Conservation (phyloP, 2,329 filamentous ascomycete genomes). For the Talaromyces piceae region DNA sequence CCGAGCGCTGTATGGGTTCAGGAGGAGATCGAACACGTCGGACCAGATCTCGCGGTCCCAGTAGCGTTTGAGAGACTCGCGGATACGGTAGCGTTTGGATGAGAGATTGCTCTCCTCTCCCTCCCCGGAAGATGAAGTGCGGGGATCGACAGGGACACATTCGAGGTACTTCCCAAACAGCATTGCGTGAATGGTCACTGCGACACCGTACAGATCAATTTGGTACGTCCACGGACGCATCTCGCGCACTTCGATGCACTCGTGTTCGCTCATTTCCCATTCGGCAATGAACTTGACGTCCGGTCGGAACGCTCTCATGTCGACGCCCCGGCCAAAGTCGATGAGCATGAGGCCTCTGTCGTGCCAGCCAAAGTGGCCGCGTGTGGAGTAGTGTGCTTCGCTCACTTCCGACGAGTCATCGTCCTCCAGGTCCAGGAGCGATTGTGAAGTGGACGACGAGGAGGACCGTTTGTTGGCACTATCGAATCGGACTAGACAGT, state of each 20-base stretch:
- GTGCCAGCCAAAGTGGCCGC: conserved; percentile 71
- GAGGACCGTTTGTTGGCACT: conserved; percentile 20
- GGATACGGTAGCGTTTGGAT: conserved; percentile 65
- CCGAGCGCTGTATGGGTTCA: conserved; percentile 62
- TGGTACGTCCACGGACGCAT: conserved; percentile 94
- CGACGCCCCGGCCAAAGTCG: conserved; percentile 90
- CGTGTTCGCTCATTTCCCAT: conserved; percentile 80
- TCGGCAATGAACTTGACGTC: conserved; percentile 87
- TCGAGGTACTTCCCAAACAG: conserved; percentile 95
- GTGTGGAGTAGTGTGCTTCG: conserved; percentile 57
- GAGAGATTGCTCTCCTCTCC: neutral
- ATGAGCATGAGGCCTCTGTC: conserved; percentile 77
- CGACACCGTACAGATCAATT: conserved; percentile 90
- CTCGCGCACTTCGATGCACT: conserved; percentile 95
- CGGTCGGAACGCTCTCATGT: conserved; percentile 75
- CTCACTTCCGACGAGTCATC: conserved; percentile 20
- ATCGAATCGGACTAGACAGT: conserved; percentile 82
- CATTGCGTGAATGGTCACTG: conserved; percentile 77
- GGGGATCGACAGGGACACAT: conserved; percentile 46
- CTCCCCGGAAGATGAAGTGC: conserved; percentile 13
- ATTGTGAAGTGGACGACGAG: conserved; percentile 16
- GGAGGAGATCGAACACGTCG: conserved; percentile 71
- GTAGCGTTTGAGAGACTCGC: conserved; percentile 82
- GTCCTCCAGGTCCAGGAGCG: conserved; percentile 22
- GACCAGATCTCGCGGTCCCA: conserved; percentile 93